phyloP scores from a whole-genome alignment of 345 rosid genomes.

The Salix udensis region DNA sequence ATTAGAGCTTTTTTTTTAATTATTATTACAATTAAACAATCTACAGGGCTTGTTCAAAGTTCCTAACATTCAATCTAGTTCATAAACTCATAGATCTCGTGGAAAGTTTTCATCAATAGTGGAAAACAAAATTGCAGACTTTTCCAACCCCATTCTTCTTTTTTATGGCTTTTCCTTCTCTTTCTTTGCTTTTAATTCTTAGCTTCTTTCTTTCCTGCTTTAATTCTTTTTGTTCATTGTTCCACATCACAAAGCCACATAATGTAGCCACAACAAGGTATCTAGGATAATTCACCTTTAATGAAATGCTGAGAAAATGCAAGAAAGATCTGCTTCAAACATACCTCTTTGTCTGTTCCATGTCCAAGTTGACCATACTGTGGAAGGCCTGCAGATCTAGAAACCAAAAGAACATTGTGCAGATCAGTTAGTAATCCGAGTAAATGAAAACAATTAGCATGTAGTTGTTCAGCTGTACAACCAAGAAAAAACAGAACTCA shows the following conservation, averaged over 20 bases:
- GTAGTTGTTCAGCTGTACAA: neutral
- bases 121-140: no score
- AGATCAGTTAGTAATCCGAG: conserved; percentile 11
- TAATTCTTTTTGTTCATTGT: no score
- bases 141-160: no score
- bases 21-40: no score
- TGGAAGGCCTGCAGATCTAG: conserved; percentile 95
- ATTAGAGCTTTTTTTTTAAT: no score
- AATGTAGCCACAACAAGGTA: neutral
- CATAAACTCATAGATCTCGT: no score
- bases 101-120: no score
- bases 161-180: no score
- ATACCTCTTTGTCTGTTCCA: conserved; percentile 96
- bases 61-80: no score
- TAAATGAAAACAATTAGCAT: neutral
- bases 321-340: conserved; percentile 1
- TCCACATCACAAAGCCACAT: neutral
- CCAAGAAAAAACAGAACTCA: conserved; percentile 16
- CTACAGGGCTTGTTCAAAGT: no score
- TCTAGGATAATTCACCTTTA: neutral
- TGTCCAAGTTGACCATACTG: conserved; percentile 99
- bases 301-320: neutral
- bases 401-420: conserved; percentile 25
- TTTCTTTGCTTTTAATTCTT: no score
- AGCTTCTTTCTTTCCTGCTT: no score